phyloP scores from a whole-genome alignment of 352 stramenopile species.

The Phytophthora boehmeriae region DNA sequence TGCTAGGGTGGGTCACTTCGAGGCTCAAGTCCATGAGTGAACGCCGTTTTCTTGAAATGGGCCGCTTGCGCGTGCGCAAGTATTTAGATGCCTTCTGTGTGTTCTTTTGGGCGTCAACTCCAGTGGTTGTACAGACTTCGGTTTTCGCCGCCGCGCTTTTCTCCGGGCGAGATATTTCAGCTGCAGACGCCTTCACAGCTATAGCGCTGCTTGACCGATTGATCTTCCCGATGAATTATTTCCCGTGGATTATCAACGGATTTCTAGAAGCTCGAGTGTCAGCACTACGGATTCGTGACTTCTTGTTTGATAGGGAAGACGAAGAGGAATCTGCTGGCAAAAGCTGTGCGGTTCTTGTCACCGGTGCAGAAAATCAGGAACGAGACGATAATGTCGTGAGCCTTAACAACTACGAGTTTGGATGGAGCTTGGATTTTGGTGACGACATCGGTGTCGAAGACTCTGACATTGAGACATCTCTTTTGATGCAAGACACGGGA shows the following conservation, averaged over 20 bases:
- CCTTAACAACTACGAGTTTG: slow-evolving; percentile 39
- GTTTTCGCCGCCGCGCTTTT: slow-evolving; percentile 85
- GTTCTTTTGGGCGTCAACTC: slow-evolving; percentile 91
- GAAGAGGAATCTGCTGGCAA: background rate
- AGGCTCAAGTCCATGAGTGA: slow-evolving; percentile 55
- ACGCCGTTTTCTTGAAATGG: slow-evolving; percentile 70
- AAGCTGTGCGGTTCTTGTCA: slow-evolving; percentile 2
- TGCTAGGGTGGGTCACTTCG: slow-evolving; percentile 66
- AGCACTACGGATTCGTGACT: slow-evolving; percentile 71
- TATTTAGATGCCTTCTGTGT: slow-evolving; percentile 91
- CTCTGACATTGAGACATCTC: slow-evolving; percentile 19
- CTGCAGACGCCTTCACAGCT: slow-evolving; percentile 83
- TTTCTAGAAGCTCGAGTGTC: slow-evolving; percentile 89
- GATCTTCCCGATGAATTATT: slow-evolving; percentile 93
- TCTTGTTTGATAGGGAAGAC: slow-evolving; percentile 56
- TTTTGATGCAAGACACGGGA: slow-evolving; percentile 16
- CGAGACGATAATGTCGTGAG: slow-evolving; percentile 10
- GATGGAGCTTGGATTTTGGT: slow-evolving; percentile 8
- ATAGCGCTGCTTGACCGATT: slow-evolving; percentile 89
- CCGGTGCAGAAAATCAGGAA: slow-evolving; percentile 1
- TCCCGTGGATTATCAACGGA: slow-evolving; percentile 92
- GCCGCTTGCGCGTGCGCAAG: slow-evolving; percentile 75
- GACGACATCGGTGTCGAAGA: slow-evolving; percentile 6
- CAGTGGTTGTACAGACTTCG: slow-evolving; percentile 84
- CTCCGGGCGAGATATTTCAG: slow-evolving; percentile 70